Percentiles rank a stretch among this genome's conserved stretches.
Conservation (phyloP, 1,284 basidiomycete genomes). For the Porogramme epimiltina region DNA sequence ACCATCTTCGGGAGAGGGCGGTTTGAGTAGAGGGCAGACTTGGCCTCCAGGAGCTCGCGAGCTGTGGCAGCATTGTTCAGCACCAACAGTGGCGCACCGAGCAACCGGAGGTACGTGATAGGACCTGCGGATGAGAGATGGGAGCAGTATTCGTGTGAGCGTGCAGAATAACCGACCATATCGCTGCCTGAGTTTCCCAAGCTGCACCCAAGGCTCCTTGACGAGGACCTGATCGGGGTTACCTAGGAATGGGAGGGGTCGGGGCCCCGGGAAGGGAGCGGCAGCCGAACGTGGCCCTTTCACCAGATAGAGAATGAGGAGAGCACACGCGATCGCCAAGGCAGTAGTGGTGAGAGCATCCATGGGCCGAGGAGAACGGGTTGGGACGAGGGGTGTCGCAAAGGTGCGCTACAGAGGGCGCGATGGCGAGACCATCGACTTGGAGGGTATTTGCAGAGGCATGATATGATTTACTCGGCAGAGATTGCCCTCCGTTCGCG, state of each 20-base stretch:
- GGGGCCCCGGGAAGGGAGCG: constrained; percentile 4
- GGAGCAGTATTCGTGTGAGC: neutral
- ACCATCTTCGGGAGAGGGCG: constrained; percentile 17
- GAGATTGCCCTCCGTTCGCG: too few species aligned
- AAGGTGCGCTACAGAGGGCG: too few species aligned
- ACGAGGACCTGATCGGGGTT: constrained; percentile 2
- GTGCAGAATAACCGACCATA: constrained; percentile 1
- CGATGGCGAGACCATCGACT: too few species aligned
- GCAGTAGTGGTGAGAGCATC: too few species aligned
- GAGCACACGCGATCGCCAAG: too few species aligned
- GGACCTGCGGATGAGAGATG: neutral
- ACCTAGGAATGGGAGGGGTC: neutral
- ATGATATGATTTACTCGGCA: too few species aligned
- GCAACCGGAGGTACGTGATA: constrained; percentile 11
- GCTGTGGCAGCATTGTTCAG: constrained; percentile 12
- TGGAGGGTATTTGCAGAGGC: too few species aligned
- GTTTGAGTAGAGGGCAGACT: constrained; percentile 14
- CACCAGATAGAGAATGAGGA: too few species aligned
- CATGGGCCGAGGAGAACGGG: too few species aligned
- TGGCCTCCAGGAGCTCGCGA: constrained; percentile 15
- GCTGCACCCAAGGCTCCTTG: constrained; percentile 2
- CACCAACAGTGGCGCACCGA: constrained; percentile 13
- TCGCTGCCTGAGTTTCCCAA: neutral
- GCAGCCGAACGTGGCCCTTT: too few species aligned
- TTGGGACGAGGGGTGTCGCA: too few species aligned